Evolutionary conservation across 1,284 basidiomycete species (phyloP).

Genomic region (Fomitopsis pinicola): DNA sequence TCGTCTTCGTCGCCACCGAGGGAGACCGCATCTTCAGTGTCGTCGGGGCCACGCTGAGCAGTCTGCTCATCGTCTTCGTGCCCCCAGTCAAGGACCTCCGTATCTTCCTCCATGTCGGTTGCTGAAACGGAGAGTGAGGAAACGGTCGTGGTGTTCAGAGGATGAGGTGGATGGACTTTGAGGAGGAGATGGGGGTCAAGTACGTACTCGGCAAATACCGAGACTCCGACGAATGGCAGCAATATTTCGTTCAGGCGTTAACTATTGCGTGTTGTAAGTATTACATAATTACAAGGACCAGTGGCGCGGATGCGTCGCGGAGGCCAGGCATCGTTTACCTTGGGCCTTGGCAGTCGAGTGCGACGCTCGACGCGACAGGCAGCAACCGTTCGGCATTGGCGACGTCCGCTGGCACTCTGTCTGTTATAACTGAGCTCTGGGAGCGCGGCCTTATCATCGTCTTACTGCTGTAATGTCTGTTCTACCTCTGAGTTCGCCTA

Average conservation of each 20-base stretch:
- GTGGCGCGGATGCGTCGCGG: neutral
- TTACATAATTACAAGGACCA: neutral
- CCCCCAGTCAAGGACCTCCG: slow-evolving; percentile 70
- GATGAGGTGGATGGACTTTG: neutral
- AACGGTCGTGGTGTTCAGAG: neutral
- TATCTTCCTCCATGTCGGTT: slow-evolving; percentile 59
- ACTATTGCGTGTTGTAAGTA: neutral
- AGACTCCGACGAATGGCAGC: slow-evolving; percentile 2
- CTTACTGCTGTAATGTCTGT: slow-evolving; percentile 44
- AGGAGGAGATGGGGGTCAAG: neutral
- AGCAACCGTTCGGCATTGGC: neutral
- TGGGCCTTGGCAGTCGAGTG: too few species aligned
- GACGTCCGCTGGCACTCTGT: neutral
- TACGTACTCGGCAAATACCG: slow-evolving; percentile 2
- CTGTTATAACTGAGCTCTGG: neutral
- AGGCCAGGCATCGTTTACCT: too few species aligned
- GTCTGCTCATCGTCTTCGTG: slow-evolving; percentile 60
- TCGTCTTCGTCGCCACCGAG: slow-evolving; percentile 71
- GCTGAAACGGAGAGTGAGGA: neutral
- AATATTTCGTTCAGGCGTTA: too few species aligned
- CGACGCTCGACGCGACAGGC: neutral
- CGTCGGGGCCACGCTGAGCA: slow-evolving; percentile 34
- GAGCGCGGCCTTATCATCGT: neutral
- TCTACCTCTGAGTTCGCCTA: slow-evolving; percentile 46
- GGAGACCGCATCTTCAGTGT: slow-evolving; percentile 65